Evolutionary conservation across 1,284 basidiomycete species (phyloP).

Genomic region (Cryptococcus sp.): DNA sequence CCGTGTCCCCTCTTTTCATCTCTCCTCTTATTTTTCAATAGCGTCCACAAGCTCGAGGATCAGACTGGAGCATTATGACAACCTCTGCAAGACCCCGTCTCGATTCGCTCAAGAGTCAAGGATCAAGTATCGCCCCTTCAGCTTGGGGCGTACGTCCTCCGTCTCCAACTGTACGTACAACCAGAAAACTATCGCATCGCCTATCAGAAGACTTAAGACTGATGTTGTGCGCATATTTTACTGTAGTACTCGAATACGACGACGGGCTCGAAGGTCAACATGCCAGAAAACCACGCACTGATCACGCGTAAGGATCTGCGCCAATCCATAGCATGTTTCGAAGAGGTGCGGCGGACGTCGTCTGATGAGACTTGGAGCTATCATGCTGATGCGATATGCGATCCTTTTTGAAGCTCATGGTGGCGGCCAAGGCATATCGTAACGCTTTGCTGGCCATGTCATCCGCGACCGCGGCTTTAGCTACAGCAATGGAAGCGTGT

Average conservation of each 20-base stretch:
- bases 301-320: conserved; percentile 51
- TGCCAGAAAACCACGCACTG: conserved; percentile 43
- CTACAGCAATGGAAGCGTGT: conserved; percentile 79
- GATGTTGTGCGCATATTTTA: neutral
- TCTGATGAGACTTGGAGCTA: neutral
- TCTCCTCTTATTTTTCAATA: too few species aligned
- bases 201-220: neutral
- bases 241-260: conserved; percentile 51
- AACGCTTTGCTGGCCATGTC: conserved; percentile 79
- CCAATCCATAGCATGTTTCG: conserved; percentile 49
- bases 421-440: conserved; percentile 77
- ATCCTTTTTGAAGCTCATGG: conserved; percentile 63
- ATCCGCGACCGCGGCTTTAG: conserved; percentile 79
- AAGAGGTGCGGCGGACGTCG: conserved; percentile 38
- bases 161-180: conserved; percentile 36
- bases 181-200: neutral
- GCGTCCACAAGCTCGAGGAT: neutral
- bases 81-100: conserved; percentile 21
- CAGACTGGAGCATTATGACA: conserved; percentile 1
- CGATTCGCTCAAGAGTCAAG: conserved; percentile 31
- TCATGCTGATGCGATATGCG: conserved; percentile 2
- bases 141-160: conserved; percentile 34
- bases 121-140: conserved; percentile 22
- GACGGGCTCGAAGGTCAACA: conserved; percentile 47
- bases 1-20: too few species aligned